Evolutionary conservation across 202 grass and related monocot species (phyloP), one percentile per base, ranked within the genome.

Genomic region (Musa balbisiana): DNA sequence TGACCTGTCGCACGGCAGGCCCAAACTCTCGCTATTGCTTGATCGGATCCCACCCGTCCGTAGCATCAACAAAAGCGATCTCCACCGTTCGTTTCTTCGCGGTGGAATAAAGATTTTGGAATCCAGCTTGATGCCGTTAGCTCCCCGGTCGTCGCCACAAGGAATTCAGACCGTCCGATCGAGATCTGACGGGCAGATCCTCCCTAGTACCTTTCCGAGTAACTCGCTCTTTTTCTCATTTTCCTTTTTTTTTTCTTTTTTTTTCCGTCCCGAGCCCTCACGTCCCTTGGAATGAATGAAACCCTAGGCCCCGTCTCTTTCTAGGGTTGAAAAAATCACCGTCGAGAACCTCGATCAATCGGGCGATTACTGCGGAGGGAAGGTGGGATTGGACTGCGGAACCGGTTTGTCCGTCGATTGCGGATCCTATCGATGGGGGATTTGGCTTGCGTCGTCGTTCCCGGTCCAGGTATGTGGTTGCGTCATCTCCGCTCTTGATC

Each of bases 291-390:
- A 75, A 53, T 82, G 71, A 72, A 74, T 43, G 33, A 67, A 87
- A 84, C 76, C 83, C 83, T 80, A 90, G 83, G 67, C 10, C 69
- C 76, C 71, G 73, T 81, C 12, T 24, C 60, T 67, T 79, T 79
- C 77, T 79, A 78, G 63, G 79, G 79, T 75, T 81, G 15, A 17
- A 55, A 43, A 70, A 81, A 86, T 87, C 81, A 49, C 13, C 78
- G 27, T 25, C 70, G 19, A 55, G 72, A 53, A 71, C 73, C 66
- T 76, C 72, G 52, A 6, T 69, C 2, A 75, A 51, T 74, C 24
- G 77, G 85, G 73, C 80, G 79, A 72, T 82, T 88, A 70, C 79
- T 71, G 21, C 55, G 11, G 62, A 29, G 75, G 73, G 80, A 77
- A 76, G 77, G 67, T 26, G 26, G 60, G 70, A 12, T 62, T 27